Conservation (phyloP, 192 early-diverging fungal genomes). For the Umbelopsis sp. region DNA sequence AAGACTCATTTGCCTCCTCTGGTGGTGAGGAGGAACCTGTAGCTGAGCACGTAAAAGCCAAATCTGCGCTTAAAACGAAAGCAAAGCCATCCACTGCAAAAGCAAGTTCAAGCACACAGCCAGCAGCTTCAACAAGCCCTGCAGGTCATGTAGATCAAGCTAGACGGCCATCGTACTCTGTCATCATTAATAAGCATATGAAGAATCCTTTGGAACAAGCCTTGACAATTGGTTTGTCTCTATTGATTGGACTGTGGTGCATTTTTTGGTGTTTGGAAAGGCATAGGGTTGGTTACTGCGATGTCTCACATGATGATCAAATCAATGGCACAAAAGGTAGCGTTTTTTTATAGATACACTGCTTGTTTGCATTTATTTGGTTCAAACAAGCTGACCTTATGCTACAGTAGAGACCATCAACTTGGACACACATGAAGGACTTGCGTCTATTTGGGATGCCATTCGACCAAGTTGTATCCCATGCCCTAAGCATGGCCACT, state of each 20-base stretch:
- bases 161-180: not conserved
- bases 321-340: not conserved
- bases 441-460: slow-evolving; percentile 9
- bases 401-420: not conserved
- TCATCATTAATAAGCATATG: not conserved
- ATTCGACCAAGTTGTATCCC: slow-evolving; percentile 44
- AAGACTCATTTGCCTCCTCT: slow-evolving; percentile 14
- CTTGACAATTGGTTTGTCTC: not conserved
- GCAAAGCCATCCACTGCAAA: slow-evolving; percentile 4
- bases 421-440: not conserved
- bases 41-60: not conserved
- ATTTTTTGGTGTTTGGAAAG: slow-evolving; percentile 13
- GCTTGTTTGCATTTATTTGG: not conserved
- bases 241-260: slow-evolving; percentile 5
- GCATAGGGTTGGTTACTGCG: slow-evolving; percentile 11
- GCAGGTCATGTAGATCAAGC: not conserved
- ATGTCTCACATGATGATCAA: not conserved
- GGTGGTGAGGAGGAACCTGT: slow-evolving; percentile 1
- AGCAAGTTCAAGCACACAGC: not conserved
- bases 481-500: slow-evolving; percentile 41
- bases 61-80: slow-evolving; percentile 7
- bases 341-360: not conserved
- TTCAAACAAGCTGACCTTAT: not conserved
- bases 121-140: not conserved
- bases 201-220: slow-evolving; percentile 9